phyloP scores from a whole-genome alignment of 2,329 filamentous ascomycete genomes.

The Colletotrichum sp. region DNA sequence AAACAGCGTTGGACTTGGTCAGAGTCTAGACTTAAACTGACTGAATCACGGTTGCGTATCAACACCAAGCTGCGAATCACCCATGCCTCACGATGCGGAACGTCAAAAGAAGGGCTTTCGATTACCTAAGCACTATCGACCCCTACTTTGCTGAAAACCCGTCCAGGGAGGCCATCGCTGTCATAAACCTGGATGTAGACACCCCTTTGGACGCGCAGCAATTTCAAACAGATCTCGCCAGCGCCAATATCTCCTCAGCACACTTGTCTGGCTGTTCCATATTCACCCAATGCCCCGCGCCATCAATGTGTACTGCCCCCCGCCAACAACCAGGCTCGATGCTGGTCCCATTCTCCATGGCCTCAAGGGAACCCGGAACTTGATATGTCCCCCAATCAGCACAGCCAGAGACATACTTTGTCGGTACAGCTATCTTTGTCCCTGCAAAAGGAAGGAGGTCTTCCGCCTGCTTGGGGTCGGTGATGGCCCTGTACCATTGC shows the following conservation, averaged over 20 bases:
- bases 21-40: background rate
- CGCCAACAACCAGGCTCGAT: conserved; percentile 56
- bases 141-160: background rate
- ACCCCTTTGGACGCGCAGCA: background rate
- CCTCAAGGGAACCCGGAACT: conserved; percentile 66
- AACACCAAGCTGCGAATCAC: background rate
- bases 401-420: conserved; percentile 64
- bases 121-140: background rate
- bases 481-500: conserved; percentile 71
- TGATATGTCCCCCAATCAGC: conserved; percentile 74
- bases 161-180: background rate
- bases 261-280: conserved; percentile 61
- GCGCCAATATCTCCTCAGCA: background rate
- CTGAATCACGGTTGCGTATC: background rate
- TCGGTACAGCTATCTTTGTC: conserved; percentile 64
- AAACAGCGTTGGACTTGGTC: background rate
- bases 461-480: conserved; percentile 45
- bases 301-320: conserved; percentile 57
- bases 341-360: conserved; percentile 22
- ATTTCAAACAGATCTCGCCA: background rate
- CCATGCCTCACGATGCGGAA: background rate
- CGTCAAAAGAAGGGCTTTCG: background rate
- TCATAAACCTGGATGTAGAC: background rate
- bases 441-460: conserved; percentile 66
- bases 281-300: conserved; percentile 73